Conservation (phyloP, 768 basidiomycete genomes). For the Lenzites betulinus region DNA sequence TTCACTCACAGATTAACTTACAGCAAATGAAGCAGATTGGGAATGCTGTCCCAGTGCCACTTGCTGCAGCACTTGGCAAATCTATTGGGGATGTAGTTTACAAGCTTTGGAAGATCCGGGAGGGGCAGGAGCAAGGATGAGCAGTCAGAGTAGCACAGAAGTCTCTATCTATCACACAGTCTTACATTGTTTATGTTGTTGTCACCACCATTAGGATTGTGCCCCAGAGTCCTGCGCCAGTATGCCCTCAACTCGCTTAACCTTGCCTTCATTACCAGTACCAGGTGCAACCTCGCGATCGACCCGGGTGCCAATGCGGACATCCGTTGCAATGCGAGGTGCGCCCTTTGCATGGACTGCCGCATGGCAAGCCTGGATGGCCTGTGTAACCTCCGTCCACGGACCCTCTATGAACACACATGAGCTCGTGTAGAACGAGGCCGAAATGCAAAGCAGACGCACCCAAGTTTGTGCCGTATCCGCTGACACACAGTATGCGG, state of each 20-base stretch:
- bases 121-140: slow-evolving; percentile 27
- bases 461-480: slow-evolving; percentile 92
- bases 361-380: slow-evolving; percentile 89
- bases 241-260: slow-evolving; percentile 80
- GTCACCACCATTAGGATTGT: background rate
- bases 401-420: slow-evolving; percentile 59
- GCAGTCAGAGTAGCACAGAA: background rate
- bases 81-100: slow-evolving; percentile 47
- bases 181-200: background rate
- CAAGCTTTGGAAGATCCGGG: slow-evolving; percentile 45
- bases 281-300: slow-evolving; percentile 65
- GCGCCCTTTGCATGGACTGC: slow-evolving; percentile 80
- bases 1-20: slow-evolving; percentile 2
- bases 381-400: slow-evolving; percentile 81
- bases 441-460: slow-evolving; percentile 6
- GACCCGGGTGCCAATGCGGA: slow-evolving; percentile 89
- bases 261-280: slow-evolving; percentile 77
- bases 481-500: slow-evolving; percentile 45
- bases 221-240: slow-evolving; percentile 41
- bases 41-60: slow-evolving; percentile 75
- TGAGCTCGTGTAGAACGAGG: background rate
- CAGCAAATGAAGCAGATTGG: slow-evolving; percentile 80
- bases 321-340: slow-evolving; percentile 84
- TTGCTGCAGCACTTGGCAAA: slow-evolving; percentile 63
- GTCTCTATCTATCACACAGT: background rate